Percentiles rank a stretch among this genome's conserved stretches.
phyloP scores from a whole-genome alignment of 306 rosid species.

The Ziziphus jujuba region DNA sequence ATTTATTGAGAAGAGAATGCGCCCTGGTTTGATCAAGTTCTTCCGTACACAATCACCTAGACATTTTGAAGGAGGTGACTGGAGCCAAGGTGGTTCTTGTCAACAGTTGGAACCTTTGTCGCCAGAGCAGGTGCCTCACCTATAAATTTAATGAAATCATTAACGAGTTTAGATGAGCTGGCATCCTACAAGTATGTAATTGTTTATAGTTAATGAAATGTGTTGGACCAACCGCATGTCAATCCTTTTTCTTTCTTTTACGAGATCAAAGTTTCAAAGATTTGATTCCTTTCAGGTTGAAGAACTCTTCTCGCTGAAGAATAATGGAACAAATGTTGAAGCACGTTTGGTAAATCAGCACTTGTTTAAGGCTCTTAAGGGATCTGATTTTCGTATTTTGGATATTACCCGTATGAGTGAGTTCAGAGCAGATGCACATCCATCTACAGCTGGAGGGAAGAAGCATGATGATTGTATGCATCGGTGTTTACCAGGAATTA shows the following conservation, averaged over 20 bases:
- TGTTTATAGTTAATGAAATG: too few species aligned
- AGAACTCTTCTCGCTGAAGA: slow-evolving; percentile 64
- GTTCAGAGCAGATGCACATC: slow-evolving; percentile 96
- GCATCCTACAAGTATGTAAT: too few species aligned
- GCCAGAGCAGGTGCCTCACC: slow-evolving; percentile 50
- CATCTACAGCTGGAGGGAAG: slow-evolving; percentile 76
- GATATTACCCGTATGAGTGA: slow-evolving; percentile 79
- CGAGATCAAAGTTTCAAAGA: neutral
- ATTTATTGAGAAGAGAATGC: slow-evolving; percentile 43
- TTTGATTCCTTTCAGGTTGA: slow-evolving; percentile 54
- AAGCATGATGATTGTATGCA: slow-evolving; percentile 91
- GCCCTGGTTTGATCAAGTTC: slow-evolving; percentile 51
- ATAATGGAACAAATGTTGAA: slow-evolving; percentile 83
- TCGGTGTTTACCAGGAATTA: slow-evolving; percentile 90
- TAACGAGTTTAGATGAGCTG: neutral
- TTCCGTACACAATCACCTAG: slow-evolving; percentile 93
- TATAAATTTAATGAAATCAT: neutral
- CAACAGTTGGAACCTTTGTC: slow-evolving; percentile 54
- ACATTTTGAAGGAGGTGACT: slow-evolving; percentile 94
- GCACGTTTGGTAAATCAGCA: slow-evolving; percentile 69
- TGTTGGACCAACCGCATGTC: neutral
- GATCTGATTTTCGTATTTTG: slow-evolving; percentile 59
- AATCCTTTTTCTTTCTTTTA: neutral
- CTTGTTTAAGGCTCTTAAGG: slow-evolving; percentile 59
- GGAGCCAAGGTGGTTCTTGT: slow-evolving; percentile 93